Evolutionary conservation across 1,139 yeast species (phyloP).

Genomic region (Suhomyces maxii): DNA sequence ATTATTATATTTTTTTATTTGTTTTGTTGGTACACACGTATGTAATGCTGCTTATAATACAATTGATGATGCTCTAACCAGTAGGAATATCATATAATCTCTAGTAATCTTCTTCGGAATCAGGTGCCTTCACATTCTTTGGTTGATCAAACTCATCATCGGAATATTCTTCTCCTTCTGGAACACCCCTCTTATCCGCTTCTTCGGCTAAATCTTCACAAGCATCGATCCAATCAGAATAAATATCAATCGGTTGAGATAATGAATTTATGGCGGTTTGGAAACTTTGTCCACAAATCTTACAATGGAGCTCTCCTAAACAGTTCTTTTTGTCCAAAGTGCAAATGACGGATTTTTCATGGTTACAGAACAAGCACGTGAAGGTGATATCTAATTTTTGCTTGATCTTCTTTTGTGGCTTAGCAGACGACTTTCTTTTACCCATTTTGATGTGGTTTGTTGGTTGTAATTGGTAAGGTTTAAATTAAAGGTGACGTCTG

Average conservation of each 20-base stretch:
- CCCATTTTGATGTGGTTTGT: conserved; percentile 49
- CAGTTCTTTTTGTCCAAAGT: conserved; percentile 83
- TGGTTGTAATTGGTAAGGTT: neutral
- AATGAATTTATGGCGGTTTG: conserved; percentile 84
- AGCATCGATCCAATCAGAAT: conserved; percentile 98
- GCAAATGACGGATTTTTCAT: conserved; percentile 88
- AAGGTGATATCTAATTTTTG: conserved; percentile 83
- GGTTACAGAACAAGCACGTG: conserved; percentile 93
- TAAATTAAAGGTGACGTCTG: neutral
- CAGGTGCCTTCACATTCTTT: conserved; percentile 10
- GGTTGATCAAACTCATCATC: conserved; percentile 32
- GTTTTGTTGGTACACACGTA: conserved; percentile 7
- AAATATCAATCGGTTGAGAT: conserved; percentile 89
- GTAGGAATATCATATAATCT: conserved; percentile 8
- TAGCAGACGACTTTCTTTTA: conserved; percentile 86
- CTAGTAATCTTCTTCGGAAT: conserved; percentile 19
- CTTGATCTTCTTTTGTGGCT: conserved; percentile 76
- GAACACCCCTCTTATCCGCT: conserved; percentile 30
- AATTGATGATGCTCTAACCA: conserved; percentile 10
- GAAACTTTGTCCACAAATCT: conserved; percentile 92
- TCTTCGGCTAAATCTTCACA: conserved; percentile 93
- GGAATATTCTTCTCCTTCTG: conserved; percentile 38
- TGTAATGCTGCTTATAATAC: conserved; percentile 8
- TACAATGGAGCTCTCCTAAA: conserved; percentile 83
- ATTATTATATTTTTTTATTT: neutral